Conservation (phyloP, 176 grass and related monocot species). For the Stipa capillata region DNA sequence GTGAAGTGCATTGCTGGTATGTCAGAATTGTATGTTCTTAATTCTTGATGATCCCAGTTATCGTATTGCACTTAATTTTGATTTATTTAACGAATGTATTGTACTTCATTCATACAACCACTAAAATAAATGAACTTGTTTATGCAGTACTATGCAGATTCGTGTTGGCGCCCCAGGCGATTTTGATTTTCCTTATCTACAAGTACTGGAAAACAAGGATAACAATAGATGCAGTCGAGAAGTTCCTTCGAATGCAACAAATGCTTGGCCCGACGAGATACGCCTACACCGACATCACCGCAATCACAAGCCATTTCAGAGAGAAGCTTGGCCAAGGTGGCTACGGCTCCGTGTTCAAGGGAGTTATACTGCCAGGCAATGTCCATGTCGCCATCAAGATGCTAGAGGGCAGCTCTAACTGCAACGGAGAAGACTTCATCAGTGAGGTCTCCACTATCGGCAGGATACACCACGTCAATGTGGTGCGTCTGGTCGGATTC, state of each 20-base stretch:
- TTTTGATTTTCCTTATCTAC: conserved; percentile 23
- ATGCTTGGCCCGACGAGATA: conserved; percentile 17
- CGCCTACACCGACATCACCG: conserved; percentile 34
- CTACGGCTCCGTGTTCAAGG: conserved; percentile 37
- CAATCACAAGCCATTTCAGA: conserved; percentile 43
- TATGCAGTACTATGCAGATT: conserved; percentile 8
- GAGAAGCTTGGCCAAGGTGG: conserved; percentile 48
- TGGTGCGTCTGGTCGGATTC: conserved; percentile 20
- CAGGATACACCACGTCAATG: conserved; percentile 39
- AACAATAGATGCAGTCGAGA: conserved; percentile 26
- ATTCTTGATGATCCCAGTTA: too few relatives aligned
- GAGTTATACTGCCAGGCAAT: background rate
- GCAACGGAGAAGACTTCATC: conserved; percentile 53
- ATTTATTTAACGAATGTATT: too few relatives aligned
- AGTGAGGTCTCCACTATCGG: conserved; percentile 42
- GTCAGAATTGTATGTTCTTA: too few relatives aligned
- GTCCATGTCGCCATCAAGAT: conserved; percentile 36
- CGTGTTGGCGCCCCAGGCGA: background rate
- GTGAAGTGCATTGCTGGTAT: too few relatives aligned
- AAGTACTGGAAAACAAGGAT: conserved; percentile 26
- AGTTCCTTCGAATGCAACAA: conserved; percentile 28
- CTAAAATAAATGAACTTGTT: background rate
- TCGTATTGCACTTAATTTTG: too few relatives aligned
- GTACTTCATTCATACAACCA: too few relatives aligned
- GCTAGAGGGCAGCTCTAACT: background rate